Percentiles rank a stretch among this genome's conserved stretches.
Evolutionary conservation across 495 filamentous ascomycete genomes (phyloP).

Genomic region (Penicillium ucsense): DNA sequence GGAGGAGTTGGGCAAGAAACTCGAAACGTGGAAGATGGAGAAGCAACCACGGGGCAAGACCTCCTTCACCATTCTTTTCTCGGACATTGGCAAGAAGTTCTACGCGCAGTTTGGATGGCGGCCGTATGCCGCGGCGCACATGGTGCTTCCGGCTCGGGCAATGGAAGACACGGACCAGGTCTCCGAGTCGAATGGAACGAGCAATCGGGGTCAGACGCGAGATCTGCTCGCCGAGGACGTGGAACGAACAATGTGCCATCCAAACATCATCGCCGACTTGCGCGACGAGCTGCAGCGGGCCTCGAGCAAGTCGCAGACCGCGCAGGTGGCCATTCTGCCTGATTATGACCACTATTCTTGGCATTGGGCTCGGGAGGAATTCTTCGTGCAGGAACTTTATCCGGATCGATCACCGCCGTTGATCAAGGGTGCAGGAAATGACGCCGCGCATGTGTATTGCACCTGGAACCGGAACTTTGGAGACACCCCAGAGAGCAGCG

Average conservation of each 20-base stretch:
- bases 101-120: slow-evolving; percentile 79
- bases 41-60: slow-evolving; percentile 24
- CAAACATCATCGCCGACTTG: slow-evolving; percentile 20
- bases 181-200: background rate
- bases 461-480: slow-evolving; percentile 71
- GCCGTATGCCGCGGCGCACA: slow-evolving; percentile 60
- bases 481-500: slow-evolving; percentile 48
- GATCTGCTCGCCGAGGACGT: slow-evolving; percentile 22
- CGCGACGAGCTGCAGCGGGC: slow-evolving; percentile 22
- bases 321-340: slow-evolving; percentile 58
- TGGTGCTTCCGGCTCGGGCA: slow-evolving; percentile 45
- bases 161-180: slow-evolving; percentile 5
- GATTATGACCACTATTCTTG: slow-evolving; percentile 65
- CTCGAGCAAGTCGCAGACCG: slow-evolving; percentile 22
- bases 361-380: slow-evolving; percentile 84
- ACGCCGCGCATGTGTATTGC: slow-evolving; percentile 54
- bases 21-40: slow-evolving; percentile 44
- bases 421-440: slow-evolving; percentile 60
- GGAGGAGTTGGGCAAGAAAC: slow-evolving; percentile 40
- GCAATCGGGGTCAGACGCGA: slow-evolving; percentile 11
- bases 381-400: slow-evolving; percentile 50
- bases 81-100: slow-evolving; percentile 91
- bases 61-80: slow-evolving; percentile 71
- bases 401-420: slow-evolving; percentile 31
- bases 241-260: slow-evolving; percentile 25